A percentile compares a stretch with the other conserved stretches of the same genome.
phyloP scores from a whole-genome alignment of 257 asterid genomes.

The Capsicum pubescens region DNA sequence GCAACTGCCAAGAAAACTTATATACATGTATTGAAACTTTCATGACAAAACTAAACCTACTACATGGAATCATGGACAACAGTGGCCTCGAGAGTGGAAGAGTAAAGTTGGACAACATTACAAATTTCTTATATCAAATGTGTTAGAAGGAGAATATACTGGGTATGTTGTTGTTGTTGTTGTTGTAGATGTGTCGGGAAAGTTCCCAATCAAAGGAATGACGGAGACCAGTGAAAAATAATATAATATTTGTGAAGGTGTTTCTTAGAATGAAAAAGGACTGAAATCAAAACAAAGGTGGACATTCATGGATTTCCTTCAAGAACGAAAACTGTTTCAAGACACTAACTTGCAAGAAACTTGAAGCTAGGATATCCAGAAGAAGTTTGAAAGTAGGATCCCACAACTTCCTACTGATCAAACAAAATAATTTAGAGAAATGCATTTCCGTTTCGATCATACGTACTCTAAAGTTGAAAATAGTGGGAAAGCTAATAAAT shows the following conservation, averaged over 20 bases:
- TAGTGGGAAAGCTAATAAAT: neutral
- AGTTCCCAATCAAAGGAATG: neutral
- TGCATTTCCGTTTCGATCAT: neutral
- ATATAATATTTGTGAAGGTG: neutral
- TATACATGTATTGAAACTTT: neutral
- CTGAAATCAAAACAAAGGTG: slow-evolving; percentile 20
- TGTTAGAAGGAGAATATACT: too few relatives aligned
- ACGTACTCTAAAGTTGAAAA: neutral
- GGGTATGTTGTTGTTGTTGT: too few relatives aligned
- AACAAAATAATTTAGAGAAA: neutral
- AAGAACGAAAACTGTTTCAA: neutral
- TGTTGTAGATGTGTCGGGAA: neutral
- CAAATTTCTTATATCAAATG: too few relatives aligned
- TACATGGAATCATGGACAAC: slow-evolving; percentile 9
- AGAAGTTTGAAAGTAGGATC: slow-evolving; percentile 17
- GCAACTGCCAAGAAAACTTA: neutral
- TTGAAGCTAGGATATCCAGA: neutral
- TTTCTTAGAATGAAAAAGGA: slow-evolving; percentile 21
- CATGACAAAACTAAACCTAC: slow-evolving; percentile 1
- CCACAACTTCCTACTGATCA: slow-evolving; percentile 8
- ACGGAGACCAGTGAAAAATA: neutral
- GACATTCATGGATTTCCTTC: neutral
- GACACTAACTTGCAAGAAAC: slow-evolving; percentile 11
- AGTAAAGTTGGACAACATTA: neutral
- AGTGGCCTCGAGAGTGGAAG: neutral